Base-by-base conservation (phyloP, 352 stramenopile genomes). In the Globisporangium takayamanum region DNA sequence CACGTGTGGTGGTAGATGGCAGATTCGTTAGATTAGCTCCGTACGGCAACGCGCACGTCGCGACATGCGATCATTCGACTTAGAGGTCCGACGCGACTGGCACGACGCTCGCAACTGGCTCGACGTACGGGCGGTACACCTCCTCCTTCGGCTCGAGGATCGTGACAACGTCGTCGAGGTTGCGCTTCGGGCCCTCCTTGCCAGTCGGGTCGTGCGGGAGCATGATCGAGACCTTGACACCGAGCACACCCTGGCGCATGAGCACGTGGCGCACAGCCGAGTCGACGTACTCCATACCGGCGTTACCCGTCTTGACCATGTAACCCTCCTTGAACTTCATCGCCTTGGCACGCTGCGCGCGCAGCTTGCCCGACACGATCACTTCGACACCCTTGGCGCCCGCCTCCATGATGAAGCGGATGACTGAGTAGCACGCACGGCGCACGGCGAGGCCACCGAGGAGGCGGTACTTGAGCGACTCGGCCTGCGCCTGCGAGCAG, bases 321-420 rank as follows among this genome's bases (percentile, higher is more conserved):
- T 99, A 99, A 50, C 97, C 97, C 67, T 99, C 97, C 72, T 97
- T 97, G 84, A 99, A 99, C 85, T 99, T 99, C 97, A 99, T 99
- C 52, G 91, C 89, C 92, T 99, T 99, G 71, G 97, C 97, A 97
- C 97, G 95, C 82, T 99, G 96, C 58, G 95, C 97, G 65, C 97
- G 94, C 57, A 99, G 89, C 89, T 99, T 99, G 70, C 97, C 97
- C 60, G 96, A 98, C 46, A 99, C 97, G 67, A 99, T 97, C 54
- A 99, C 97, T 78, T 99, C 97, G 63, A 94, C 97, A 53, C 97
- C 97, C 92, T 99, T 99, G 68, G 97, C 97, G 51, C 93, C 96
- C 25, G 96, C 95, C 79, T 99, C 97, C 96, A 99, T 99, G 63
- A 99, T 92, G 84, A 99, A 99, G 70, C 97, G 96, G 39, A 99